A percentile compares a stretch with the other conserved stretches of the same genome.
Evolutionary conservation across 129 eudicot species (phyloP).

Genomic region (Flaveria robusta): DNA sequence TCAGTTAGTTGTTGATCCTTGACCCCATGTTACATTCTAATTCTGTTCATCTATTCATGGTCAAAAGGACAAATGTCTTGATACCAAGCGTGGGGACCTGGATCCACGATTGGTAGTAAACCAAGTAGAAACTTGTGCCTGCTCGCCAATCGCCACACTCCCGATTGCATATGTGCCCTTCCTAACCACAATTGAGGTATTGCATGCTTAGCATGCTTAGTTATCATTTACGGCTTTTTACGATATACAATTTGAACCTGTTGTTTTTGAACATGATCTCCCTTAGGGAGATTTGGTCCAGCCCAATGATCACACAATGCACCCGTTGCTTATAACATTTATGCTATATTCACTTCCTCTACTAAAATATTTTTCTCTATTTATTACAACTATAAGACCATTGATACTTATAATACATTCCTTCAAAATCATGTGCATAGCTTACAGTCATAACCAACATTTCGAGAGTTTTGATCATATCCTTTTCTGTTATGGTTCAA

Average conservation of each 20-base stretch:
- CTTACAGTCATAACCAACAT: too few species aligned
- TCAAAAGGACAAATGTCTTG: constrained; percentile 32
- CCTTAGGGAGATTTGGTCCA: too few species aligned
- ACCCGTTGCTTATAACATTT: too few species aligned
- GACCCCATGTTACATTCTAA: constrained; percentile 49
- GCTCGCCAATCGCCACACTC: neutral
- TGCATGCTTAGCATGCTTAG: neutral
- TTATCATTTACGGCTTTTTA: constrained; percentile 30
- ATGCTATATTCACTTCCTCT: too few species aligned
- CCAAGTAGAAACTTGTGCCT: neutral
- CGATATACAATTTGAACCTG: neutral
- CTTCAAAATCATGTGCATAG: too few species aligned
- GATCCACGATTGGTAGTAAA: constrained; percentile 16
- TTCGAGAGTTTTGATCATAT: too few species aligned
- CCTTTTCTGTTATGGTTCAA: too few species aligned
- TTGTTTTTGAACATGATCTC: neutral
- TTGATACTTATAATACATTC: too few species aligned
- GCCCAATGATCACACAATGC: too few species aligned
- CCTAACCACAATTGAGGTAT: neutral
- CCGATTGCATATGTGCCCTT: neutral
- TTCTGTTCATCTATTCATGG: constrained; percentile 59
- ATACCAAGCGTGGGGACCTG: constrained; percentile 30
- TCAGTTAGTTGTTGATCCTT: constrained; percentile 35
- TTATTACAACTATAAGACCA: too few species aligned
- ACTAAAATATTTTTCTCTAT: too few species aligned